phyloP scores from a whole-genome alignment of 768 basidiomycete genomes.

The Amanita phalloides region DNA sequence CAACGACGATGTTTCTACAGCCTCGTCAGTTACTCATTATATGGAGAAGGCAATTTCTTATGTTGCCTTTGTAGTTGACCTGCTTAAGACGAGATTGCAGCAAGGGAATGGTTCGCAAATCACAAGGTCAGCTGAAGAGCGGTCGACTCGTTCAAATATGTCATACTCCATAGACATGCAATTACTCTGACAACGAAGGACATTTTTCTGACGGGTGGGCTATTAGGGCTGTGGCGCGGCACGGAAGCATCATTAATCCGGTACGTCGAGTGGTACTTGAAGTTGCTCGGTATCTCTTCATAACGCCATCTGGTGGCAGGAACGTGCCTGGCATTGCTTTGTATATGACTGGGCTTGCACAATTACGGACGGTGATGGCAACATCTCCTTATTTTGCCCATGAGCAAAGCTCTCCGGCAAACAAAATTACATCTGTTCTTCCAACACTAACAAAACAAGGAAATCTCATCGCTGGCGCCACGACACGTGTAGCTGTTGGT shows the following conservation, averaged over 20 bases:
- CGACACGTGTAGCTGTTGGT: conserved; percentile 71
- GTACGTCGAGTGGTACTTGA: conserved; percentile 21
- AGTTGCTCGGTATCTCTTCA: not conserved
- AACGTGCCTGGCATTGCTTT: conserved; percentile 91
- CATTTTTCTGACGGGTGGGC: conserved; percentile 54
- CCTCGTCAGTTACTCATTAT: conserved; percentile 42
- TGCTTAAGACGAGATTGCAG: conserved; percentile 87
- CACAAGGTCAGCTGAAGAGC: conserved; percentile 19
- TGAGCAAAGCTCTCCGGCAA: conserved; percentile 13
- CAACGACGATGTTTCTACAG: conserved; percentile 65
- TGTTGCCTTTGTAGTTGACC: conserved; percentile 46
- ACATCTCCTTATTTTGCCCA: conserved; percentile 57
- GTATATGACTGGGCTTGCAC: conserved; percentile 82
- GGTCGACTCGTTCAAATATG: not conserved
- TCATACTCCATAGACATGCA: conserved; percentile 16
- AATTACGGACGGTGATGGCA: conserved; percentile 71
- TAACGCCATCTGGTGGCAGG: conserved; percentile 24
- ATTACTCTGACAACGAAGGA: conserved; percentile 42
- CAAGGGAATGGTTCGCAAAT: conserved; percentile 50
- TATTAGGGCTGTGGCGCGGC: conserved; percentile 78
- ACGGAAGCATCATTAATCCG: conserved; percentile 71
- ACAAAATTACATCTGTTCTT: conserved; percentile 37
- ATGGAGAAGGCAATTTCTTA: not conserved
- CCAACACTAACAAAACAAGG: conserved; percentile 67
- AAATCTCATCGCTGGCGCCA: conserved; percentile 80